Base-by-base conservation (phyloP, 2,329 filamentous ascomycete genomes). In the Stagonosporopsis vannaccii region DNA sequence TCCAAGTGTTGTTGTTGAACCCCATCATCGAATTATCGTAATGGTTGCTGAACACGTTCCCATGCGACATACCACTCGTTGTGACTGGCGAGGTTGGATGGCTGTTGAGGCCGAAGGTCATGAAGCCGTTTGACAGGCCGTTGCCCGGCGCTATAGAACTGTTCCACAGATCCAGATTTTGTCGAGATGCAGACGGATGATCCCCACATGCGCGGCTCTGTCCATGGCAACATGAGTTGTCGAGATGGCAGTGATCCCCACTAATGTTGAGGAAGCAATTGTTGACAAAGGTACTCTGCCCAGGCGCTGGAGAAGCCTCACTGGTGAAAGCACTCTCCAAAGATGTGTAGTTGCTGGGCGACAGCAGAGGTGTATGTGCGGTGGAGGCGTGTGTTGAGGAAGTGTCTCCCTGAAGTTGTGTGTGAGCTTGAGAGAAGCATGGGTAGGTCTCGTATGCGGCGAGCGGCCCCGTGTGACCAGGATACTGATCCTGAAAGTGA, bases 181-280 rank as follows among this genome's bases (percentile, higher is more conserved):
- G 58, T 36, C 67, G 62, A 23, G 70, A 61, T n/a, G 65, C 63
- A 19, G 59, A 64, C 9, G 66, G 62, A 30, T 54, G 63, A n/a
- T 74, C 68, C 32, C 67, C 70, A 52, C 71, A 73, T 15, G 65
- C 65, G 54, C 68, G 62, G 33, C 61, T 58, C 9, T 59, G 32
- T 2, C 70, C 70, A 62, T 75, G 73, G 45, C 73, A 75, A 44
- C 73, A 75, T 13, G 71, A 68, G 45, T 74, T 70, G 55, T 72
- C 68, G 25, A 73, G 67, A 49, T 75, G 72, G 61, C 73, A 75
- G 53, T 75, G 72, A 22, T 72, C 73, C 1, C 60, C 64, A 9
- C 68, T 61, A 22, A 72, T 66, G 36, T 71, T 66, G 13, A 73
- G 60, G 53, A 66, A 71, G 54, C 71, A 75, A 17, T 64, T 61